Evolutionary conservation across 2,329 filamentous ascomycete genomes (phyloP), one percentile per base, ranked within the genome.

Genomic region (Westerdykella ornata): DNA sequence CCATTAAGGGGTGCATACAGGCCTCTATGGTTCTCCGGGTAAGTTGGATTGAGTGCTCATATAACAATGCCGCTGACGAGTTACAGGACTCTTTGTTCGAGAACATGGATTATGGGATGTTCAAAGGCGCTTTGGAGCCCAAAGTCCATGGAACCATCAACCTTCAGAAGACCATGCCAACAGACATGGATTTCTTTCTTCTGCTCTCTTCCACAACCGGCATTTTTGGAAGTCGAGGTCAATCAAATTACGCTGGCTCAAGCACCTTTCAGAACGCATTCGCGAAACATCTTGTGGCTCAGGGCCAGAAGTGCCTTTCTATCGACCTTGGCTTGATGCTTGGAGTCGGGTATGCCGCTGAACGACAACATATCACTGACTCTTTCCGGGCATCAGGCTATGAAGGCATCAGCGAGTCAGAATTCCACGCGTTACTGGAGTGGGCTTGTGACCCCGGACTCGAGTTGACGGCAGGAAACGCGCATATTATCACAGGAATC

Each of bases 131-230:
- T 1, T 34, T 53, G 4, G 22, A 30, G 1, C 45, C 55, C 4
- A 70, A 70, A 39, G 46, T 69, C 7, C 32, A 37, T 3, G 63
- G 64, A 2, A 58, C 63, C 2, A 56, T 63, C 52, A 59, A 60
- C 22, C 46, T 68, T 0, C 54, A 59, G 19, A 18, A 17, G 2
- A 36, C 41, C 7, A 42, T 59, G 5, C 49, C 50, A 0, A n/a
- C 11, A 6, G 37, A 43, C 15, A 41, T 60, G 17, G 48, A 54
- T 37, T 62, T 62, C 44, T 59, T 60, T 41, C 40, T 57, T 8
- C 45, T 59, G 35, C 39, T 57, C 12, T 54, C 53, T 14, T 53
- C 46, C 9, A 39, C 48, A 3, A 45, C 47, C 2, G 55, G 52
- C 8, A 44, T 62, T 12, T 39, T 52, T 30, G 57, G 58, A 3